Percentiles rank a stretch among this genome's conserved stretches.
phyloP scores from a whole-genome alignment of 306 rosid species.

The Vigna reflexopilosa region DNA sequence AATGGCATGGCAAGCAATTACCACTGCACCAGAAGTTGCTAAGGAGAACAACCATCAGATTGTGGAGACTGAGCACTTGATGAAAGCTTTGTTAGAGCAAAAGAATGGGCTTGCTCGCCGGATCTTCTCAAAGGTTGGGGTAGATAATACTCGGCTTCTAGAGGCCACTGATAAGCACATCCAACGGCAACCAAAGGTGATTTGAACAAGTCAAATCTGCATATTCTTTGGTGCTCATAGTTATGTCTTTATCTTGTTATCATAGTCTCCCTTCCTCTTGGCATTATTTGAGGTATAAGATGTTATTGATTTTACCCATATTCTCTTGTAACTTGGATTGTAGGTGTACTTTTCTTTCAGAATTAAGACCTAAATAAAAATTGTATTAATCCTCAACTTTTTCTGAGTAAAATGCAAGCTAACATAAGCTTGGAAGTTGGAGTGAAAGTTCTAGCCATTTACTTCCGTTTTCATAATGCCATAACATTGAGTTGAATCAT shows the following conservation, averaged over 20 bases:
- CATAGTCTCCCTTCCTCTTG: conserved; percentile 6
- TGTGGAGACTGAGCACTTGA: conserved; percentile 97
- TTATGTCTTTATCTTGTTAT: conserved; percentile 26
- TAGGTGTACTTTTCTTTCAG: conserved; percentile 6
- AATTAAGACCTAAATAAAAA: conserved; percentile 15
- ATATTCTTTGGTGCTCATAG: conserved; percentile 14
- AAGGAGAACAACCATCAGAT: conserved; percentile 97
- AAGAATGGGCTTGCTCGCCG: conserved; percentile 98
- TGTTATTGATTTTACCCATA: conserved; percentile 20
- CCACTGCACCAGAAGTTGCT: conserved; percentile 91
- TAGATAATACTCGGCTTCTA: conserved; percentile 83
- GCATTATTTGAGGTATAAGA: conserved; percentile 6
- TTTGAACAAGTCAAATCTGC: neutral
- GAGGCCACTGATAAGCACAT: conserved; percentile 93
- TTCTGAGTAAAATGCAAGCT: conserved; percentile 9
- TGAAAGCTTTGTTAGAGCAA: conserved; percentile 95
- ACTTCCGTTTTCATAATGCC: neutral
- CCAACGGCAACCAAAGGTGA: conserved; percentile 95
- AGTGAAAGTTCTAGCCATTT: conserved; percentile 21
- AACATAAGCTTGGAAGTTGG: conserved; percentile 31
- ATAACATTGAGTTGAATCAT: conserved; percentile 7
- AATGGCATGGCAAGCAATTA: conserved; percentile 97
- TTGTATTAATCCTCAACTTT: neutral
- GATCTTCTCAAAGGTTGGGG: conserved; percentile 87
- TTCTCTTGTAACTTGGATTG: conserved; percentile 28